These are phyloP conservation scores for Cryphonectria parasitica DNA, from an alignment of 2,329 filamentous ascomycete genomes.

Conservation along the genomic window DNA sequence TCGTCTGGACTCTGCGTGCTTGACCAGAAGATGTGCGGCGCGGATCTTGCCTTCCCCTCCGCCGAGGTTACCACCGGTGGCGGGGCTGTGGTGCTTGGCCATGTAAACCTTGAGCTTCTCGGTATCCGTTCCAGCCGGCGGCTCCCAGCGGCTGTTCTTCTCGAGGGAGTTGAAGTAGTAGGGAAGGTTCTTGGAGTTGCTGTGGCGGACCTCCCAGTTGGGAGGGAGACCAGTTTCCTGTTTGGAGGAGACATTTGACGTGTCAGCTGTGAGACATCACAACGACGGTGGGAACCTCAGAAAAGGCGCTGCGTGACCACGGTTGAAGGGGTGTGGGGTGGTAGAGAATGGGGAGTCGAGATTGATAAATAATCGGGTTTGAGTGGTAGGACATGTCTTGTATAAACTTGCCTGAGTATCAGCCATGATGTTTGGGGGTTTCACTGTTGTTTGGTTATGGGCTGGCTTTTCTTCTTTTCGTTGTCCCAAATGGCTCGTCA, in stretches of 20 bases:
- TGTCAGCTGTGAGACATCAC: not conserved
- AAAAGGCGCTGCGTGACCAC: not conserved
- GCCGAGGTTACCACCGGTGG: conserved; percentile 41
- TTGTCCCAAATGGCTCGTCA: not conserved
- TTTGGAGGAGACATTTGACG: conserved; percentile 41
- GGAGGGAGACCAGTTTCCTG: conserved; percentile 79
- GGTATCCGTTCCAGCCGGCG: conserved; percentile 82
- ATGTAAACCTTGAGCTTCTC: conserved; percentile 95
- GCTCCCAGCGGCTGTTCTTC: conserved; percentile 94
- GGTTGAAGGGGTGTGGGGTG: too few species aligned
- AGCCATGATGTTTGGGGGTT: conserved; percentile 17
- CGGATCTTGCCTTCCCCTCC: conserved; percentile 77
- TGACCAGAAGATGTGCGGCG: conserved; percentile 88
- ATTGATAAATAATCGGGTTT: conserved; percentile 14
- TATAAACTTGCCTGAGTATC: conserved; percentile 26
- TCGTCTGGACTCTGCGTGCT: conserved; percentile 85
- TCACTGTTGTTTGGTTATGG: not conserved
- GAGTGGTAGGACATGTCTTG: not conserved
- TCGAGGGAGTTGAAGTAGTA: conserved; percentile 95
- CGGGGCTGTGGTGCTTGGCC: conserved; percentile 78
- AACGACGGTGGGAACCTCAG: not conserved
- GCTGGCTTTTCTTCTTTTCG: not conserved
- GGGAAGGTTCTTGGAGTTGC: conserved; percentile 96
- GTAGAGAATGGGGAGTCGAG: not conserved
- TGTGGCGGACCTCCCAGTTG: conserved; percentile 95